A percentile compares a stretch with the other conserved stretches of the same genome.
Evolutionary conservation across 225 moss, liverwort and hornwort species (phyloP).

Genomic region (Marchantia polymorpha): DNA sequence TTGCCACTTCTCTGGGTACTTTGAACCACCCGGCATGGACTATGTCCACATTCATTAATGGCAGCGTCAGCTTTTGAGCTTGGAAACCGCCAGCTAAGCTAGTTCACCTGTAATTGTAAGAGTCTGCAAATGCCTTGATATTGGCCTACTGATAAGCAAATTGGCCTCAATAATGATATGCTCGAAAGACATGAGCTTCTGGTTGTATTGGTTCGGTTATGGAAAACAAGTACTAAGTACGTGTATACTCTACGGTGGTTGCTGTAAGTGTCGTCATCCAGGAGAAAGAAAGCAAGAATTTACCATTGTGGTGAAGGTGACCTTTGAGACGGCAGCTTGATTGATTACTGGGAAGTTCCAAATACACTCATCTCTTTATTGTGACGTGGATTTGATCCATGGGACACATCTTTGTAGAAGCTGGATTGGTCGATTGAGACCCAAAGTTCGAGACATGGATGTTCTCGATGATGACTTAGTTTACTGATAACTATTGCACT

Average conservation of each 20-base stretch:
- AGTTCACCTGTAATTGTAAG: conserved; percentile 18
- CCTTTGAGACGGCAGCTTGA: background rate
- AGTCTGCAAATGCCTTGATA: conserved; percentile 16
- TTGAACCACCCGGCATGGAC: conserved; percentile 19
- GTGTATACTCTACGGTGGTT: background rate
- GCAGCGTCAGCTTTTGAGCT: conserved; percentile 14
- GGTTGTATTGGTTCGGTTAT: background rate
- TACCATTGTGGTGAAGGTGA: background rate
- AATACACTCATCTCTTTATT: background rate
- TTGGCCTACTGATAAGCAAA: conserved; percentile 15
- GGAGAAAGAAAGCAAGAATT: background rate
- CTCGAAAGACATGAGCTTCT: conserved; percentile 13
- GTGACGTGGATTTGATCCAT: background rate
- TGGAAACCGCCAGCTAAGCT: conserved; percentile 18
- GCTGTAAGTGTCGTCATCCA: background rate
- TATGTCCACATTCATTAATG: conserved; percentile 21
- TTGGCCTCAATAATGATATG: conserved; percentile 19
- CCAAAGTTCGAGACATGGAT: background rate
- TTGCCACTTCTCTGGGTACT: conserved; percentile 20
- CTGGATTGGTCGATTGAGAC: background rate
- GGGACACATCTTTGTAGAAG: background rate
- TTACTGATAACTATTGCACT: background rate
- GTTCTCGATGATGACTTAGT: background rate
- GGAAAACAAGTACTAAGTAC: conserved; percentile 7
- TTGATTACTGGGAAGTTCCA: background rate